Base-by-base conservation (phyloP, 345 rosid genomes). In the Reutealis trisperma region DNA sequence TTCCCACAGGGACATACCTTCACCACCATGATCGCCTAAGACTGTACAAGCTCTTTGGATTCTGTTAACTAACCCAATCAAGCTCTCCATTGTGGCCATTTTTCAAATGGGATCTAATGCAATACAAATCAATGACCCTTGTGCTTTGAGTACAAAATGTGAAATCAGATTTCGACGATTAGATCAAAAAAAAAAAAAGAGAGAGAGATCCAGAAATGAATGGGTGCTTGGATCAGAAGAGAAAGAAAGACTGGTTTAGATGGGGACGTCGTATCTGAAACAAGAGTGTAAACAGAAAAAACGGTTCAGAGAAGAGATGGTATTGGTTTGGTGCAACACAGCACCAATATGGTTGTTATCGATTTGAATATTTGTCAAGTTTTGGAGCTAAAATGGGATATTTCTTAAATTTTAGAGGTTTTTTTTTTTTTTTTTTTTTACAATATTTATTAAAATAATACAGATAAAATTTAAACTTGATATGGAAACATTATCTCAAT, bases 1-100 rank as follows among this genome's bases (percentile, higher is more conserved):
- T 89, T 94, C 98, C 98, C 99, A 94, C n/a, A 96, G 97, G 6
- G 99, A 94, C 97, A 96, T 87, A 81, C 99, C 97, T 82, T 94
- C 92, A 79, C 99, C 98, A 30, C 99, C 99, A 83, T 96, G 88
- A 83, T 96, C 97, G 37, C 99, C 98, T 64, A 96, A 80, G 37
- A 96, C 99, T 68, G 97, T 94, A 72, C 99, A 94, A 66, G 97
- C 99, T 76, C 98, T 85, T 81, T 96, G 99, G 88, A 94, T 96
- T 83, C 92, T 88, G 90, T 96, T 96, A 30, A 96, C 91, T 30
- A 92, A 83, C 37, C 99, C 96, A 82, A 92, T 96, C 93, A 94
- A 87, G 84, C 97, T 96, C 85, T 88, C 89, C 98, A 94, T 92
- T 8, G 99, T 96, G 73, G 99, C 95, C 98, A 94, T 96, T 37